Percentiles rank a stretch among this genome's conserved stretches.
These are phyloP conservation scores for Cladosporium sp. DNA, from an alignment of 2,329 filamentous ascomycete genomes.

Conservation along the genomic window DNA sequence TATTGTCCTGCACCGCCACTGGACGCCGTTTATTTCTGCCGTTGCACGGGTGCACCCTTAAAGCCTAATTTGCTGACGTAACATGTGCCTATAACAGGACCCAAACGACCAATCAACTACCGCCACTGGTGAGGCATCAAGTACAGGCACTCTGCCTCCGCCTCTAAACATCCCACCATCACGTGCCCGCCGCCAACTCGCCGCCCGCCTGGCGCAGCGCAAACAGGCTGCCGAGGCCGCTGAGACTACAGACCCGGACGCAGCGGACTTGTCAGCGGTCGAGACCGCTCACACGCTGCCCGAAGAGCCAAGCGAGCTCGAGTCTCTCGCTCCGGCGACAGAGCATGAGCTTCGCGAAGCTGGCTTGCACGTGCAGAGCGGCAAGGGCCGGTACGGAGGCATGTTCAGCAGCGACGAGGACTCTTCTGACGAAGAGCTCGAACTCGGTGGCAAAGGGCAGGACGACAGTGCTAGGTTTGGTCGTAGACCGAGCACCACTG, in stretches of 20 bases:
- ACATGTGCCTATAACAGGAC: neutral
- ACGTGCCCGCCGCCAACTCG: conserved; percentile 81
- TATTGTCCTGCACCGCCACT: neutral
- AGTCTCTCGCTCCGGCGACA: conserved; percentile 9
- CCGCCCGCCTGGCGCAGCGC: conserved; percentile 67
- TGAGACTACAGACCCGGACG: conserved; percentile 29
- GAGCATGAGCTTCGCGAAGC: conserved; percentile 10
- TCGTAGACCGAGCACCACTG: conserved; percentile 31
- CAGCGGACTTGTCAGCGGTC: conserved; percentile 28
- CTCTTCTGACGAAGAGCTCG: conserved; percentile 33
- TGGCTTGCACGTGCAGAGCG: conserved; percentile 21
- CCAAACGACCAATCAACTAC: conserved; percentile 3
- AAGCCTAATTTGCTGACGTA: neutral
- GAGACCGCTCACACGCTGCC: conserved; percentile 29
- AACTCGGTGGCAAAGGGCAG: conserved; percentile 27
- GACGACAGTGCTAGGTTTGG: conserved; percentile 16
- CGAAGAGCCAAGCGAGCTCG: conserved; percentile 23
- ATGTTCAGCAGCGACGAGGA: conserved; percentile 30
- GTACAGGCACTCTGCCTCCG: conserved; percentile 50
- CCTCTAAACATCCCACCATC: conserved; percentile 83
- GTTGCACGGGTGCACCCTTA: neutral
- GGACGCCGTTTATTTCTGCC: neutral
- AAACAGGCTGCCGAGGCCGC: conserved; percentile 29
- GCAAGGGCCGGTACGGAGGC: conserved; percentile 23
- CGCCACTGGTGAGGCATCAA: neutral